Base-by-base conservation (phyloP, 2,329 filamentous ascomycete genomes). In the Alternaria metachromatica region DNA sequence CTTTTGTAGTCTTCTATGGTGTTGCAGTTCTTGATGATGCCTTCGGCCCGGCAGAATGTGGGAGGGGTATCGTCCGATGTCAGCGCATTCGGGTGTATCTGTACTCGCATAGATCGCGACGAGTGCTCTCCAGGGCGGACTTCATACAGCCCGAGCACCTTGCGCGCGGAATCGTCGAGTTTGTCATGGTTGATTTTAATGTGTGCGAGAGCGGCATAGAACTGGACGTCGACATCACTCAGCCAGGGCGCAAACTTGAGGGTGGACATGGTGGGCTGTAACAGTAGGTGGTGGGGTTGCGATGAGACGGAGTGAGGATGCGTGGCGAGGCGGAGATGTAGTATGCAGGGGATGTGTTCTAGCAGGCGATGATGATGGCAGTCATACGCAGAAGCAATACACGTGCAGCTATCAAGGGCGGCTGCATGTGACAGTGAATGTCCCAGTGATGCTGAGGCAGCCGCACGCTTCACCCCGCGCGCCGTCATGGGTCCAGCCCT, bases 111-210 rank as follows among this genome's bases (percentile, higher is more conserved):
- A 70, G 92, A 96, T 58, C 90, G 87, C 71, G 91, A 90, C 0
- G 92, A 89, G 43, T 89, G 82, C 71, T 93, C 91, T 45, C 85
- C 84, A 11, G 89, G 84, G 46, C 91, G 91, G 70, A 96, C 89
- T 81, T 97, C 93, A 79, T 99, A 99, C 46, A 97, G 83, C 5
- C 96, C 96, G 28, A 97, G 86, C 3, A 98, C 87, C 64, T 91
- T 90, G 48, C 95, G 92, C 23, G 94, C 92, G 10, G 94, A 97
- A 80, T 97, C 95, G 83, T 97, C 92, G 55, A 99, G 92, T 82
- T 94, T 97, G 83, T 97, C 96, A 86, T 97, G 91, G 80, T 98
- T 94, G 78, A 99, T 93, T 83, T 99, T 99, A 70, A 91, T 92
- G 6, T 91, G 89, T 63, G 96, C 96, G n/a, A 99, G 88, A 6